Percentiles rank a stretch among this genome's conserved stretches.
Conservation (phyloP, 2,329 filamentous ascomycete species). For the Plenodomus lindquistii region DNA sequence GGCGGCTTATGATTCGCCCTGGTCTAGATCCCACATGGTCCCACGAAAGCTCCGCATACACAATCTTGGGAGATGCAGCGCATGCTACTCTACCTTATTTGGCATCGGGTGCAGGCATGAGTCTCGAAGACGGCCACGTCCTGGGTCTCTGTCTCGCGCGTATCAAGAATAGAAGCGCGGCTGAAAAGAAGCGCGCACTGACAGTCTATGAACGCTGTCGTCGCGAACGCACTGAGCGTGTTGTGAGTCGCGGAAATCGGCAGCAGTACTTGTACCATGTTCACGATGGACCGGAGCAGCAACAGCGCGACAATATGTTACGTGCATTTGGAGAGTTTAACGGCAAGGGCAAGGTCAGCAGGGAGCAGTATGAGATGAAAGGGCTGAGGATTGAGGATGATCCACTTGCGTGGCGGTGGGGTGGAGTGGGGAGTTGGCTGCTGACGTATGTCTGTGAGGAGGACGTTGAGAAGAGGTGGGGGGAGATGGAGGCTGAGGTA, state of each 20-base stretch:
- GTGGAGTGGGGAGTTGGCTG: slow-evolving; percentile 41
- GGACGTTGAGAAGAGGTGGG: slow-evolving; percentile 37
- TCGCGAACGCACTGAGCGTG: slow-evolving; percentile 60
- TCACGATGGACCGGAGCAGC: slow-evolving; percentile 61
- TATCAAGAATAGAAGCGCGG: slow-evolving; percentile 45
- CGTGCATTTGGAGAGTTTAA: slow-evolving; percentile 34
- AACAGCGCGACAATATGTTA: slow-evolving; percentile 53
- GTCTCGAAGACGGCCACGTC: slow-evolving; percentile 63
- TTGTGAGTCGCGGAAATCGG: slow-evolving; percentile 63
- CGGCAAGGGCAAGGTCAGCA: slow-evolving; percentile 25
- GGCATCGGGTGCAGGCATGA: slow-evolving; percentile 62
- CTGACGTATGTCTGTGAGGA: slow-evolving; percentile 41
- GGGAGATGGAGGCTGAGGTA: slow-evolving; percentile 20
- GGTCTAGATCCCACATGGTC: slow-evolving; percentile 60
- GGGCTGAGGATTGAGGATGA: slow-evolving; percentile 32
- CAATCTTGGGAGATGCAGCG: slow-evolving; percentile 65
- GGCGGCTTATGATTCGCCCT: slow-evolving; percentile 62
- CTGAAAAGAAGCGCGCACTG: slow-evolving; percentile 43
- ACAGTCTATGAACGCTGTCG: slow-evolving; percentile 62
- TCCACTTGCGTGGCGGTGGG: slow-evolving; percentile 45
- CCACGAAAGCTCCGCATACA: slow-evolving; percentile 59
- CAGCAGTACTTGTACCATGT: slow-evolving; percentile 67
- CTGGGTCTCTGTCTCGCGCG: slow-evolving; percentile 59
- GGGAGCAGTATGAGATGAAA: slow-evolving; percentile 19
- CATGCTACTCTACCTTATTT: slow-evolving; percentile 69